phyloP scores from a whole-genome alignment of 164 flowering plant genomes.

The Sextonia rubra region DNA sequence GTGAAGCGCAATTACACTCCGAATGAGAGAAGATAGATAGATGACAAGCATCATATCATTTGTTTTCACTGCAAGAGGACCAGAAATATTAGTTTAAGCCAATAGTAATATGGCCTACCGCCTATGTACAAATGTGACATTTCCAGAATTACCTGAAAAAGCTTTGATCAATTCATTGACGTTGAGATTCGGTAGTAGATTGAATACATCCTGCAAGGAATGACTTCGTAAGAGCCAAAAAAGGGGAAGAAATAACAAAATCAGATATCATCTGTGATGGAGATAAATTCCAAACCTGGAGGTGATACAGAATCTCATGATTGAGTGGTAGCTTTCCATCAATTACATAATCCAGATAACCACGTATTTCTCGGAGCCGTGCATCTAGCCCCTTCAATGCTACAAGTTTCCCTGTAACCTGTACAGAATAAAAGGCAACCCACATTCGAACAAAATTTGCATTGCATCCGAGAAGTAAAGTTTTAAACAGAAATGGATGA shows the following conservation, averaged over 20 bases:
- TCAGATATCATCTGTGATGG: neutral
- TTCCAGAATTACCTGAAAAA: constrained; percentile 60
- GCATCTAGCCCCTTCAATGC: constrained; percentile 93
- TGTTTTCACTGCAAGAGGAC: constrained; percentile 70
- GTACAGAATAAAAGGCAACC: neutral
- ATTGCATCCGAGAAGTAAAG: neutral
- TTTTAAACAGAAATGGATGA: neutral
- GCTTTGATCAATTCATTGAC: constrained; percentile 81
- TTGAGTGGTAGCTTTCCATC: constrained; percentile 85
- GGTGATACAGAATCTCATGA: constrained; percentile 89
- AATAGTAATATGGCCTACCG: neutral
- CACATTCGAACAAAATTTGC: neutral
- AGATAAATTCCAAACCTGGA: constrained; percentile 47
- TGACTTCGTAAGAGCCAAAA: neutral
- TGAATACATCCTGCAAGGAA: constrained; percentile 81
- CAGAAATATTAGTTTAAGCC: neutral
- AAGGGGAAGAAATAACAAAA: neutral
- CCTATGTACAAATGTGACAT: neutral
- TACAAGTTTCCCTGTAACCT: constrained; percentile 90
- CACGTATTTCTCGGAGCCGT: constrained; percentile 71
- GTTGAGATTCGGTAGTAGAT: constrained; percentile 89
- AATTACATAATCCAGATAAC: constrained; percentile 83
- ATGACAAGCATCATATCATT: constrained; percentile 98
- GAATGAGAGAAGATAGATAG: constrained; percentile 91
- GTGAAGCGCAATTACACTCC: constrained; percentile 95